These are phyloP conservation scores for Plasmodium vinckei DNA, from an alignment of 169 alveolate genomes.

Conservation along the genomic window DNA sequence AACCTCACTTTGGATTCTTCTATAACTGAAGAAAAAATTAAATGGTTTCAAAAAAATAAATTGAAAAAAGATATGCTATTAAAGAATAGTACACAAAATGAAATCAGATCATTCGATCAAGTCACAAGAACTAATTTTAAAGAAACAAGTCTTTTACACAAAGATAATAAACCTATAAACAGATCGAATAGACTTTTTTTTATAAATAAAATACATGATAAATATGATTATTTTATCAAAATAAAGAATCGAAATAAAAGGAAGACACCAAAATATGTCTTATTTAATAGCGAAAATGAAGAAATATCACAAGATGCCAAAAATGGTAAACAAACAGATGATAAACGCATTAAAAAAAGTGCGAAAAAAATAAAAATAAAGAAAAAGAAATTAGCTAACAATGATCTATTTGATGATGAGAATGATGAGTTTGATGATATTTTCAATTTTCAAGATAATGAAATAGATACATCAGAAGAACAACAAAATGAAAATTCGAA, in stretches of 20 bases:
- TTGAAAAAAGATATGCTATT: conserved; percentile 1
- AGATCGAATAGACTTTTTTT: too few relatives aligned
- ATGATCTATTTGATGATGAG: conserved; percentile 24
- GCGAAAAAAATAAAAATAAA: conserved; percentile 9
- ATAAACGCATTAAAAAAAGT: neutral
- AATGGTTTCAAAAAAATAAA: conserved; percentile 57
- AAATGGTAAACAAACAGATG: neutral
- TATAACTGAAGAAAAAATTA: conserved; percentile 76
- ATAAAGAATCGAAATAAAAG: neutral
- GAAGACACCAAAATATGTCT: neutral
- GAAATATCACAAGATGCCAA: neutral
- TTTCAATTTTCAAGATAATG: conserved; percentile 13
- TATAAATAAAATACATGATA: neutral
- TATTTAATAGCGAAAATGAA: neutral
- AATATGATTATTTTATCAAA: neutral
- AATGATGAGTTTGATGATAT: conserved; percentile 54
- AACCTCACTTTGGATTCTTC: conserved; percentile 75
- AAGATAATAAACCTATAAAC: too few relatives aligned
- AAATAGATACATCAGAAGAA: neutral
- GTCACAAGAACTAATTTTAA: too few relatives aligned
- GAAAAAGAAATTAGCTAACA: conserved; percentile 21
- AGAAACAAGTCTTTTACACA: too few relatives aligned
- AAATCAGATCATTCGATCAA: neutral
- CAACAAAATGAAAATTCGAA: neutral
- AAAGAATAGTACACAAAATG: neutral